These are phyloP conservation scores for Globisporangium heterothallicum DNA, from an alignment of 352 stramenopile species.

Conservation along the genomic window DNA sequence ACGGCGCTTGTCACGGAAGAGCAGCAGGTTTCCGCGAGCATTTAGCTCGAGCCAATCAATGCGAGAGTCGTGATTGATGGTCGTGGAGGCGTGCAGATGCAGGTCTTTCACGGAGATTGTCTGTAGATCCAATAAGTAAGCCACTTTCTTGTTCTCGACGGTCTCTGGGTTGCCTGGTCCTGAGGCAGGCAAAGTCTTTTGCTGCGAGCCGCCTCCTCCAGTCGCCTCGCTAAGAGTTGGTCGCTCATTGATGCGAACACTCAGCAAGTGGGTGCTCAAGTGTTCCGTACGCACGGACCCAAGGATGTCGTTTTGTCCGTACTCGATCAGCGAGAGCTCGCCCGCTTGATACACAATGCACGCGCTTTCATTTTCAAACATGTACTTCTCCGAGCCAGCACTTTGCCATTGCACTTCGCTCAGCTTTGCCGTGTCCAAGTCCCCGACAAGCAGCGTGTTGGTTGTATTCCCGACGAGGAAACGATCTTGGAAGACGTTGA, in stretches of 20 bases:
- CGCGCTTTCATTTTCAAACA: slow-evolving; percentile 91
- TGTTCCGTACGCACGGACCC: slow-evolving; percentile 89
- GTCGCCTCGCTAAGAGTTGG: slow-evolving; percentile 22
- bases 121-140: slow-evolving; percentile 90
- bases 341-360: slow-evolving; percentile 91
- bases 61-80: slow-evolving; percentile 88
- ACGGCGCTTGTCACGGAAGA: slow-evolving; percentile 91
- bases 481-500: slow-evolving; percentile 94
- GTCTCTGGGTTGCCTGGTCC: slow-evolving; percentile 16
- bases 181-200: slow-evolving; percentile 17
- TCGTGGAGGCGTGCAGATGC: slow-evolving; percentile 69
- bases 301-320: slow-evolving; percentile 91
- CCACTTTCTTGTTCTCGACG: slow-evolving; percentile 91
- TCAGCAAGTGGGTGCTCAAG: slow-evolving; percentile 89
- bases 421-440: slow-evolving; percentile 89
- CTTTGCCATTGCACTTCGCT: slow-evolving; percentile 91
- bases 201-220: slow-evolving; percentile 17
- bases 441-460: slow-evolving; percentile 89
- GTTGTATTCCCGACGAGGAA: slow-evolving; percentile 90
- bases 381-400: slow-evolving; percentile 89
- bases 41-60: slow-evolving; percentile 96
- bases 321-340: slow-evolving; percentile 92
- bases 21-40: slow-evolving; percentile 78
- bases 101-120: slow-evolving; percentile 90
- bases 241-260: slow-evolving; percentile 91